Conservation (phyloP, 208 protist species). For the Trypanosoma avium region DNA sequence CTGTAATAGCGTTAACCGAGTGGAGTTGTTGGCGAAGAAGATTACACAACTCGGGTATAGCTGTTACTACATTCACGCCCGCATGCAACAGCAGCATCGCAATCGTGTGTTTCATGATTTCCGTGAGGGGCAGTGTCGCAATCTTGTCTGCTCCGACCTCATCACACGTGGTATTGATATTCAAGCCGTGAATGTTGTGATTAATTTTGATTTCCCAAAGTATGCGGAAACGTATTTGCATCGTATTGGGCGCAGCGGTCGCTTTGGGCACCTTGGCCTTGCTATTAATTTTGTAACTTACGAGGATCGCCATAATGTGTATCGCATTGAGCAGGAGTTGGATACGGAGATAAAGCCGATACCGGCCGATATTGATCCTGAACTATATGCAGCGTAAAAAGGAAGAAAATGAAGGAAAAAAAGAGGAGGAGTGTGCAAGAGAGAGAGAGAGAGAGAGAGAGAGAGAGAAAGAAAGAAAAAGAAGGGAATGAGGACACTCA, state of each 20-base stretch:
- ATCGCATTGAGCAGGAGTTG: constrained; percentile 98
- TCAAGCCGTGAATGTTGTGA: constrained; percentile 99
- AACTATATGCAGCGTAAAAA: constrained; percentile 92
- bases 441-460: neutral
- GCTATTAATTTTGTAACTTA: constrained; percentile 99
- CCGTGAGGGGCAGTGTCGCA: constrained; percentile 96
- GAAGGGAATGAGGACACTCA: neutral
- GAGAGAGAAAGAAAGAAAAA: neutral
- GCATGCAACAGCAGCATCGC: constrained; percentile 98
- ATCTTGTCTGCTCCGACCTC: constrained; percentile 99
- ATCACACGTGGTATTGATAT: constrained; percentile 99
- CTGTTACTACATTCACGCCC: constrained; percentile 99
- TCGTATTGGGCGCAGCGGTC: constrained; percentile 94
- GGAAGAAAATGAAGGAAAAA: constrained; percentile 2
- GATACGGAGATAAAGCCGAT: constrained; percentile 99
- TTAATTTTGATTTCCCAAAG: constrained; percentile 99
- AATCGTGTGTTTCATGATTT: constrained; percentile 99
- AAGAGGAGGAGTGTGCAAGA: constrained; percentile 1
- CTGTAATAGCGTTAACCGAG: constrained; percentile 99
- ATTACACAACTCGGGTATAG: constrained; percentile 99
- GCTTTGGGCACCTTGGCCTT: constrained; percentile 98
- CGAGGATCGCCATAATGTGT: constrained; percentile 95
- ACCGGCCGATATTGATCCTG: constrained; percentile 94
- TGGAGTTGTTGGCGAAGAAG: constrained; percentile 99
- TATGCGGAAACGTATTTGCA: constrained; percentile 98